Conservation (phyloP, 1,284 basidiomycete genomes). For the Cutaneotrichosporon spelunceum region DNA sequence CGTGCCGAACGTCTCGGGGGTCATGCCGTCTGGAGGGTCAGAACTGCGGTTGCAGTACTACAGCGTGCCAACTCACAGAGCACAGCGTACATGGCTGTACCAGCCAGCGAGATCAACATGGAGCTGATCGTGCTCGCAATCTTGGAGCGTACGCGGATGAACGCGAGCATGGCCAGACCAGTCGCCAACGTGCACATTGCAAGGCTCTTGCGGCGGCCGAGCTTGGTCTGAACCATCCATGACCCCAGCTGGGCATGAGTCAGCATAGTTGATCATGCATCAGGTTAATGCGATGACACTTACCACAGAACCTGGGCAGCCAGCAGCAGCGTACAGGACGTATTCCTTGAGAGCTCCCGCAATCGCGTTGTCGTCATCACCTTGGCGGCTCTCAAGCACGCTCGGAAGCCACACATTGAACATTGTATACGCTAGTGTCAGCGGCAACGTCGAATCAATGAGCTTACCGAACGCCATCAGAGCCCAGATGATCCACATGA, state of each 20-base stretch:
- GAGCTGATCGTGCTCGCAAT: slow-evolving; percentile 70
- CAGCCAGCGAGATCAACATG: slow-evolving; percentile 73
- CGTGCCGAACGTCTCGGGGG: slow-evolving; percentile 83
- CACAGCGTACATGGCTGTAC: slow-evolving; percentile 89
- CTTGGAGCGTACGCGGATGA: slow-evolving; percentile 62
- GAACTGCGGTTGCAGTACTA: neutral
- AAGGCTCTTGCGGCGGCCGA: slow-evolving; percentile 74
- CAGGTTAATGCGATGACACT: slow-evolving; percentile 38
- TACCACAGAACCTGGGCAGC: slow-evolving; percentile 80
- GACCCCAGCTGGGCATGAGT: slow-evolving; percentile 69
- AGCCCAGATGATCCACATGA: slow-evolving; percentile 83
- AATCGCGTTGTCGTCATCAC: slow-evolving; percentile 56
- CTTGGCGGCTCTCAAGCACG: slow-evolving; percentile 60
- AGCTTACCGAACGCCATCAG: slow-evolving; percentile 71
- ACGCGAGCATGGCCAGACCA: slow-evolving; percentile 70
- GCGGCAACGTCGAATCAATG: neutral
- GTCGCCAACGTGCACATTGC: slow-evolving; percentile 79
- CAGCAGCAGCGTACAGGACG: slow-evolving; percentile 68
- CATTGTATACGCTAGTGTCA: slow-evolving; percentile 73
- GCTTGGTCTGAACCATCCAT: slow-evolving; percentile 72
- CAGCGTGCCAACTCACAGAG: slow-evolving; percentile 63
- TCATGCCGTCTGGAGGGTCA: slow-evolving; percentile 61
- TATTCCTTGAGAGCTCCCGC: slow-evolving; percentile 68
- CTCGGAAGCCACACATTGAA: slow-evolving; percentile 96
- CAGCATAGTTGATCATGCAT: slow-evolving; percentile 1